phyloP scores from a whole-genome alignment of 2,329 filamentous ascomycete species.

The Alternaria solani region DNA sequence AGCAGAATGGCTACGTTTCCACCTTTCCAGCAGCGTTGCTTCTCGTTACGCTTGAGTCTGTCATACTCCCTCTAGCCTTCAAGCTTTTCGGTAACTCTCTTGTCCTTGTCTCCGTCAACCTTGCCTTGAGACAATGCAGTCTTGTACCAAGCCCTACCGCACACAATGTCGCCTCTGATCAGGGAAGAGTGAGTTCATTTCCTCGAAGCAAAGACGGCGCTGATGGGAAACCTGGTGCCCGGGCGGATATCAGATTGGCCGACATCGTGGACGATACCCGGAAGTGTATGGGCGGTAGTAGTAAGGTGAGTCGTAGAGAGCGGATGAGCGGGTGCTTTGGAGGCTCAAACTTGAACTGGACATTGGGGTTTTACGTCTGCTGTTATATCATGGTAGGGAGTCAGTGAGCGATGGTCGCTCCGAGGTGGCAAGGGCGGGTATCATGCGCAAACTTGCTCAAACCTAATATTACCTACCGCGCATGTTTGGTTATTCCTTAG shows the following conservation, averaged over 20 bases:
- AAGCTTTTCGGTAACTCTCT: conserved; percentile 48
- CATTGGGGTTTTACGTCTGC: conserved; percentile 29
- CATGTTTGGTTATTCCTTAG: conserved; percentile 24
- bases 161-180: conserved; percentile 52
- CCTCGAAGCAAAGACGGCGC: conserved; percentile 46
- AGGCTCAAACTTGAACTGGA: conserved; percentile 35
- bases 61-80: conserved; percentile 50
- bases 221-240: conserved; percentile 50
- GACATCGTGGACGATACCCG: conserved; percentile 46
- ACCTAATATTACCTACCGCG: conserved; percentile 24
- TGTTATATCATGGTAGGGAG: conserved; percentile 10
- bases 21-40: conserved; percentile 38
- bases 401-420: conserved; percentile 1
- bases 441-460: conserved; percentile 37
- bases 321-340: conserved; percentile 39
- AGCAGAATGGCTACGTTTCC: conserved; percentile 28
- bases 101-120: conserved; percentile 45
- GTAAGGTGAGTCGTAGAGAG: conserved; percentile 43
- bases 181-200: conserved; percentile 51
- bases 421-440: conserved; percentile 14
- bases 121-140: conserved; percentile 41
- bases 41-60: conserved; percentile 32
- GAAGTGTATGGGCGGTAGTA: conserved; percentile 42
- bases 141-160: conserved; percentile 52
- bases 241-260: conserved; percentile 51